Evolutionary conservation across 1,284 basidiomycete genomes (phyloP).

Genomic region (Apiotrichum akiyoshidainum): DNA sequence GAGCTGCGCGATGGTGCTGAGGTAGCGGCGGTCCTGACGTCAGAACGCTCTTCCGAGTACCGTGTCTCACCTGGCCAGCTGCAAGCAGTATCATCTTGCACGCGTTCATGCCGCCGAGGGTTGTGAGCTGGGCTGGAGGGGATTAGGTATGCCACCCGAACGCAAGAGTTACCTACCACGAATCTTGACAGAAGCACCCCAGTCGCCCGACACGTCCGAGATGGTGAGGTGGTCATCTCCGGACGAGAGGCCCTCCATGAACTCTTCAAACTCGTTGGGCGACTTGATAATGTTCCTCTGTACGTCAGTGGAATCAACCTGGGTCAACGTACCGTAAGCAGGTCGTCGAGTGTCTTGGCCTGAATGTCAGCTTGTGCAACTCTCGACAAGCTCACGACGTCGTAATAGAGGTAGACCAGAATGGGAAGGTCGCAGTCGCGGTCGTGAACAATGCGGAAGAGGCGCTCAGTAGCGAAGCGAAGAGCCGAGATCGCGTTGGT

Average conservation of each 20-base stretch:
- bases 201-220: slow-evolving; percentile 64
- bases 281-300: slow-evolving; percentile 9
- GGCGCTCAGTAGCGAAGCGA: slow-evolving; percentile 4
- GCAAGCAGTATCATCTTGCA: slow-evolving; percentile 22
- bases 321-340: neutral
- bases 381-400: slow-evolving; percentile 29
- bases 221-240: slow-evolving; percentile 57
- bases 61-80: slow-evolving; percentile 14
- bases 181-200: slow-evolving; percentile 19
- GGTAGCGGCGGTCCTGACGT: slow-evolving; percentile 15
- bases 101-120: slow-evolving; percentile 9
- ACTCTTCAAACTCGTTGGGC: slow-evolving; percentile 22
- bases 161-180: slow-evolving; percentile 25
- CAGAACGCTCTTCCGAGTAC: neutral
- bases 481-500: neutral
- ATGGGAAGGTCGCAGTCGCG: slow-evolving; percentile 5
- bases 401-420: slow-evolving; percentile 24
- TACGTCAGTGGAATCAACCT: neutral
- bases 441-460: slow-evolving; percentile 1
- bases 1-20: slow-evolving; percentile 4
- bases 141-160: neutral
- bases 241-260: slow-evolving; percentile 26
- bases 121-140: slow-evolving; percentile 6
- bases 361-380: neutral
- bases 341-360: slow-evolving; percentile 2